Percentiles rank a stretch among this genome's conserved stretches.
phyloP scores from a whole-genome alignment of 805 yeast species.

The Priceomyces castillae region DNA sequence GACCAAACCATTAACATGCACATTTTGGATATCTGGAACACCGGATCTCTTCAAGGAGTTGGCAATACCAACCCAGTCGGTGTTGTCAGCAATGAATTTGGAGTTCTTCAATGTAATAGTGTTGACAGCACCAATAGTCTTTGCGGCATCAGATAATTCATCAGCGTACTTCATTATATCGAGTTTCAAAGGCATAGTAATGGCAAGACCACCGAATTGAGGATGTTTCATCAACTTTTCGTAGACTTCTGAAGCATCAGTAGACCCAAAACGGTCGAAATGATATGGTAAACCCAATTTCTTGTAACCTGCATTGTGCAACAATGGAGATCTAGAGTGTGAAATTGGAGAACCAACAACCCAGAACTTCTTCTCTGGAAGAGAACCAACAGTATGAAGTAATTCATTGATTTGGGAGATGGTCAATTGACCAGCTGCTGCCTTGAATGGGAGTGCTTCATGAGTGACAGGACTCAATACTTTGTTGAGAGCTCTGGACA shows the following conservation, averaged over 20 bases:
- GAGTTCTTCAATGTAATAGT: slow-evolving; percentile 58
- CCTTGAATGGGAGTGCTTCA: slow-evolving; percentile 57
- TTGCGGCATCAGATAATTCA: slow-evolving; percentile 73
- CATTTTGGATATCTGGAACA: slow-evolving; percentile 42
- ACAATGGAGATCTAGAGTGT: slow-evolving; percentile 85
- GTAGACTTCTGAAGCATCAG: slow-evolving; percentile 55
- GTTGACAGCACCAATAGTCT: slow-evolving; percentile 89
- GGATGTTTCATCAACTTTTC: slow-evolving; percentile 46
- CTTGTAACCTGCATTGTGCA: slow-evolving; percentile 79
- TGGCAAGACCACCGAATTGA: slow-evolving; percentile 87
- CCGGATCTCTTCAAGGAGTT: slow-evolving; percentile 66
- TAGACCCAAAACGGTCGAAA: slow-evolving; percentile 68
- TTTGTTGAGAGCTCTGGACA: slow-evolving; percentile 74
- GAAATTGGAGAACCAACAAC: slow-evolving; percentile 79
- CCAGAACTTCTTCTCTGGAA: slow-evolving; percentile 55
- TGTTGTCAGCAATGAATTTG: slow-evolving; percentile 74
- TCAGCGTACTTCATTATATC: slow-evolving; percentile 68
- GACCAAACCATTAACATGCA: slow-evolving; percentile 54
- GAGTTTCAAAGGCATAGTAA: slow-evolving; percentile 89
- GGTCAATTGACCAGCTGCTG: slow-evolving; percentile 79
- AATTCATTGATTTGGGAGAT: slow-evolving; percentile 61
- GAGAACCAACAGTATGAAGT: slow-evolving; percentile 60
- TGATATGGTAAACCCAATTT: slow-evolving; percentile 74
- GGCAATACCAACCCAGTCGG: slow-evolving; percentile 91
- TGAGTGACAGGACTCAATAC: slow-evolving; percentile 85